phyloP scores from a whole-genome alignment of 2,329 filamentous ascomycete genomes.

The Penicillium sp. region DNA sequence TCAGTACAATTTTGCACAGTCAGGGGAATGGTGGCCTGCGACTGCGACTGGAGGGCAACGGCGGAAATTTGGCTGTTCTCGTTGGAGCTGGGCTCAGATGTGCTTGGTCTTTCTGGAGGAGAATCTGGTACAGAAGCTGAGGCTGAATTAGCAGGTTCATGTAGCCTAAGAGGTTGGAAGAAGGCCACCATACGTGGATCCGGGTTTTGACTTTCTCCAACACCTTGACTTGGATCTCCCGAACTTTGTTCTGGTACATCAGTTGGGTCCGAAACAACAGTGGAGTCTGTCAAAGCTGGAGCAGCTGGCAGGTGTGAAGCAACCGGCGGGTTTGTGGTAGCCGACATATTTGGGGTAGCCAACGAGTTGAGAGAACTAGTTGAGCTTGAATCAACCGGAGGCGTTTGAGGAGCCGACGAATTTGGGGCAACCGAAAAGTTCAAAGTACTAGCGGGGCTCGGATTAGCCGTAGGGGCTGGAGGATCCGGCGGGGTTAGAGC shows the following conservation, averaged over 20 bases:
- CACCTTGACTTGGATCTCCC: not conserved
- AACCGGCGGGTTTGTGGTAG: not conserved
- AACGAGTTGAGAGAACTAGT: not conserved
- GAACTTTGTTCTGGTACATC: not conserved
- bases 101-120: not conserved
- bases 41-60: not conserved
- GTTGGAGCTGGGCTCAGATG: not conserved
- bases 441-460: too few species aligned
- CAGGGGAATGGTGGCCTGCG: not conserved
- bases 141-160: not conserved
- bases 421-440: too few species aligned
- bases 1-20: not conserved
- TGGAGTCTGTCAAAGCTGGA: not conserved
- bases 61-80: not conserved
- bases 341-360: not conserved
- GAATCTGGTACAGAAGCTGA: not conserved
- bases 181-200: not conserved
- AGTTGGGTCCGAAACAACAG: not conserved
- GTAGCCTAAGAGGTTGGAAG: not conserved
- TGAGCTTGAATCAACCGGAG: not conserved
- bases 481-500: too few species aligned
- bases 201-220: not conserved
- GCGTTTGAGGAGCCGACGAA: too few species aligned
- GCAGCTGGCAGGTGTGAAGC: not conserved
- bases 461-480: too few species aligned